These are phyloP conservation scores for Suillus spraguei DNA, from an alignment of 768 basidiomycete species.

Conservation along the genomic window DNA sequence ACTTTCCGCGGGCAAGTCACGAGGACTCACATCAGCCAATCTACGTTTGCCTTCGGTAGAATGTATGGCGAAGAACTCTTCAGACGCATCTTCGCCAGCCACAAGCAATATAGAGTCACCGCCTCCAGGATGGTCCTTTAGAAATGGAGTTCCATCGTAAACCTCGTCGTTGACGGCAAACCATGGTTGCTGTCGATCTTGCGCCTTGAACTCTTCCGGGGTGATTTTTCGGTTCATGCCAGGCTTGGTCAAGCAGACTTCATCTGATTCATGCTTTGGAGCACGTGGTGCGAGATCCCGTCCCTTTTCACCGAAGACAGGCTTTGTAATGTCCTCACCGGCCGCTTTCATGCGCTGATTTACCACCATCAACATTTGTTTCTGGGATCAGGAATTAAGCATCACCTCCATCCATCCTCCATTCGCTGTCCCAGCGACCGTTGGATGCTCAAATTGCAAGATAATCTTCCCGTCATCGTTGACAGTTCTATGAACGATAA, in stretches of 20 bases:
- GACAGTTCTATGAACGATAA: slow-evolving; percentile 44
- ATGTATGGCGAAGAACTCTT: slow-evolving; percentile 68
- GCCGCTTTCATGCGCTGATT: slow-evolving; percentile 45
- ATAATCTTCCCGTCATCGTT: slow-evolving; percentile 22
- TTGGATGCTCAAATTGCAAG: slow-evolving; percentile 61
- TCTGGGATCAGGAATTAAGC: background rate
- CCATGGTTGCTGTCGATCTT: slow-evolving; percentile 43
- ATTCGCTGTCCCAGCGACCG: slow-evolving; percentile 45
- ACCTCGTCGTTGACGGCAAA: slow-evolving; percentile 58
- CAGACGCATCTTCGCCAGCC: slow-evolving; percentile 61
- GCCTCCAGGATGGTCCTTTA: slow-evolving; percentile 63
- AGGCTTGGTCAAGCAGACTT: slow-evolving; percentile 47
- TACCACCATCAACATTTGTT: background rate
- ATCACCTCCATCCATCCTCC: slow-evolving; percentile 64
- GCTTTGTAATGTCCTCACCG: slow-evolving; percentile 46
- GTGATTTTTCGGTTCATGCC: slow-evolving; percentile 48
- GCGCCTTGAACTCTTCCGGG: slow-evolving; percentile 42
- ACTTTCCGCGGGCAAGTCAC: background rate
- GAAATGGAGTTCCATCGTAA: slow-evolving; percentile 53
- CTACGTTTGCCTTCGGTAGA: slow-evolving; percentile 50
- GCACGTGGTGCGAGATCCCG: background rate
- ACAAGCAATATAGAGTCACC: slow-evolving; percentile 54
- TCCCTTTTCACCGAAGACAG: slow-evolving; percentile 34
- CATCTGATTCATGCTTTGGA: slow-evolving; percentile 13
- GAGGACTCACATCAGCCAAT: slow-evolving; percentile 40